phyloP scores from a whole-genome alignment of 108 stramenopile species.

The Nitzschia palea region DNA sequence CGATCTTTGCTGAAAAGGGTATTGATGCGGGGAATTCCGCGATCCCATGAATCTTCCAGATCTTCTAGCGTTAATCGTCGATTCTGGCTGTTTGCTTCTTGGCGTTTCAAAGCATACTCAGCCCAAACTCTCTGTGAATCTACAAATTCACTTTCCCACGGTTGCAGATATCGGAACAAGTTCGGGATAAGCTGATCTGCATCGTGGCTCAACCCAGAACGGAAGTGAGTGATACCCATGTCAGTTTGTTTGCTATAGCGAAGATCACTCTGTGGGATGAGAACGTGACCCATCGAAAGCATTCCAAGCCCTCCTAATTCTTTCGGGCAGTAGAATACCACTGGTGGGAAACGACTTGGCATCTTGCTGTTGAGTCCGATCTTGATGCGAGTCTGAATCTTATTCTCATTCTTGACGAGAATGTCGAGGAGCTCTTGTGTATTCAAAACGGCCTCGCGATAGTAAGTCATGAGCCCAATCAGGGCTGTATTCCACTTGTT shows the following conservation, averaged over 20 bases:
- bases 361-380: slow-evolving; percentile 99
- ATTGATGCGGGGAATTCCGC: slow-evolving; percentile 99
- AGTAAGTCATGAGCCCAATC: slow-evolving; percentile 98
- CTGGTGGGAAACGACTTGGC: slow-evolving; percentile 93
- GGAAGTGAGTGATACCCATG: slow-evolving; percentile 97
- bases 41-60: slow-evolving; percentile 99
- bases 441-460: slow-evolving; percentile 98
- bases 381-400: slow-evolving; percentile 99
- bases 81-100: slow-evolving; percentile 98
- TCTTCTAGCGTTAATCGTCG: slow-evolving; percentile 98
- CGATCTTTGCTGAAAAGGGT: slow-evolving; percentile 97
- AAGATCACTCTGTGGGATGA: slow-evolving; percentile 98
- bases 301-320: slow-evolving; percentile 99
- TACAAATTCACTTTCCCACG: slow-evolving; percentile 99
- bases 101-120: slow-evolving; percentile 99
- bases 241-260: slow-evolving; percentile 99
- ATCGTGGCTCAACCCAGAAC: slow-evolving; percentile 97
- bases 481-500: slow-evolving; percentile 99
- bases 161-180: slow-evolving; percentile 97
- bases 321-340: slow-evolving; percentile 95
- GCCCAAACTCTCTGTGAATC: slow-evolving; percentile 99
- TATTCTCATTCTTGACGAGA: slow-evolving; percentile 99
- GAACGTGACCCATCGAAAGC: slow-evolving; percentile 99
- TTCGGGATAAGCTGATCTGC: slow-evolving; percentile 99
- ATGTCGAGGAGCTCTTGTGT: slow-evolving; percentile 97